These are phyloP conservation scores for Mangifera indica DNA, from an alignment of 345 rosid species.

Conservation along the genomic window DNA sequence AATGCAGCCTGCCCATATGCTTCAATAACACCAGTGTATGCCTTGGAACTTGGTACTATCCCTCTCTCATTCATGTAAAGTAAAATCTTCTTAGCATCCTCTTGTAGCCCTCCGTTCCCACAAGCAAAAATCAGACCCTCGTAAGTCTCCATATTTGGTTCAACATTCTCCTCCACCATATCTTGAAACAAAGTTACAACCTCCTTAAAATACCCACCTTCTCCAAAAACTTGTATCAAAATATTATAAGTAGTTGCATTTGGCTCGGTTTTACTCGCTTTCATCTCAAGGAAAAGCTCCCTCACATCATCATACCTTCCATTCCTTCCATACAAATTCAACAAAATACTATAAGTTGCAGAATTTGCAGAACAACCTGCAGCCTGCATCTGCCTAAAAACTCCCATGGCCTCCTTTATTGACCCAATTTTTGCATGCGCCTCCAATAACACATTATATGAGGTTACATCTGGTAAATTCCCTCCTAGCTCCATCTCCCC, in stretches of 20 bases:
- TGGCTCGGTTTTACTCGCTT: constrained; percentile 79
- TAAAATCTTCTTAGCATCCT: constrained; percentile 72
- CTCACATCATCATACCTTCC: constrained; percentile 89
- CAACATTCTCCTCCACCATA: constrained; percentile 90
- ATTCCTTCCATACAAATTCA: constrained; percentile 74
- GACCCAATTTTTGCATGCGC: constrained; percentile 68
- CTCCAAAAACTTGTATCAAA: constrained; percentile 80
- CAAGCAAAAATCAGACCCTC: constrained; percentile 89
- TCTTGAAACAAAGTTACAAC: constrained; percentile 92
- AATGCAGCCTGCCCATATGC: constrained; percentile 90
- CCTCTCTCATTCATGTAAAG: constrained; percentile 75
- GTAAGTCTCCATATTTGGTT: constrained; percentile 82
- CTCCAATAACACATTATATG: constrained; percentile 81
- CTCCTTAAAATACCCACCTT: constrained; percentile 97
- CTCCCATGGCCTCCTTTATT: constrained; percentile 72
- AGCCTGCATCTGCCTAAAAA: constrained; percentile 89
- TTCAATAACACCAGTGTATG: constrained; percentile 78
- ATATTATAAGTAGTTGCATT: constrained; percentile 83
- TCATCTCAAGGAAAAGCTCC: constrained; percentile 91
- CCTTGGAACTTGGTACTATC: constrained; percentile 79
- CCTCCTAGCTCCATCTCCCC: constrained; percentile 83
- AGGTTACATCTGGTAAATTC: constrained; percentile 71
- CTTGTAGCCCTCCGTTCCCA: constrained; percentile 88
- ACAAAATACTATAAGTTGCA: constrained; percentile 62
- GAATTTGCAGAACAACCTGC: constrained; percentile 81